These are phyloP conservation scores for Sugiyamaella sp. DNA, from an alignment of 1,139 yeast species.

Conservation along the genomic window DNA sequence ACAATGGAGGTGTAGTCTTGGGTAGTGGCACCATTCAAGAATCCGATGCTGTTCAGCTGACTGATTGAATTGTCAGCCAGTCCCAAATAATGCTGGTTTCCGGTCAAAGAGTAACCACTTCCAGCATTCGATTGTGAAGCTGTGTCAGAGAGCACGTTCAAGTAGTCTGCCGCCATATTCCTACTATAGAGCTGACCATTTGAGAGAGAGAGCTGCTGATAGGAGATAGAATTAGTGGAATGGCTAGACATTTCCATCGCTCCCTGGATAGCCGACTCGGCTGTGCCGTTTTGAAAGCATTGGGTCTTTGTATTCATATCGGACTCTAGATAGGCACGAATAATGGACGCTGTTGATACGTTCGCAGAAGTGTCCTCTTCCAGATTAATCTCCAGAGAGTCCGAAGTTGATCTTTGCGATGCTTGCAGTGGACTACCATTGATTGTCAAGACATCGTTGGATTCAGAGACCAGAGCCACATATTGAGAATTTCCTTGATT, in stretches of 20 bases:
- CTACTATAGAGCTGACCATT: conserved; percentile 7
- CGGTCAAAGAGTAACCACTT: conserved; percentile 4
- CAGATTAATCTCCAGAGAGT: conserved; percentile 2
- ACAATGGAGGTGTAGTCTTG: conserved; percentile 6
- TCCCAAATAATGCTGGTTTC: conserved; percentile 12
- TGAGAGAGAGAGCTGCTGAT: conserved; percentile 3
- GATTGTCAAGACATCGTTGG: conserved; percentile 1
- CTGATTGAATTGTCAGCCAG: conserved; percentile 4
- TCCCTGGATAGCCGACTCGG: conserved; percentile 3
- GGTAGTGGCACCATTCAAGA: conserved; percentile 3
- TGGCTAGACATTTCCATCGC: neutral
- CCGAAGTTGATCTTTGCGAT: conserved; percentile 1
- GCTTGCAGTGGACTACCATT: conserved; percentile 14
- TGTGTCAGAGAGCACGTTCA: conserved; percentile 5
- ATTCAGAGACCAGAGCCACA: neutral
- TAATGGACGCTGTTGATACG: conserved; percentile 3
- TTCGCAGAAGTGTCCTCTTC: neutral
- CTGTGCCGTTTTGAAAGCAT: conserved; percentile 11
- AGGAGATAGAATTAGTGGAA: neutral
- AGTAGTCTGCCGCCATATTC: neutral
- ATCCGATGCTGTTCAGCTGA: neutral
- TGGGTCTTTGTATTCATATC: conserved; percentile 5
- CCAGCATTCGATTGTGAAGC: conserved; percentile 2
- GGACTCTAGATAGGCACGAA: conserved; percentile 13
- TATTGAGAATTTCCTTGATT: conserved; percentile 1